Evolutionary conservation across 495 filamentous ascomycete genomes (phyloP), one percentile per base, ranked within the genome.

Genomic region (Talaromyces liani): DNA sequence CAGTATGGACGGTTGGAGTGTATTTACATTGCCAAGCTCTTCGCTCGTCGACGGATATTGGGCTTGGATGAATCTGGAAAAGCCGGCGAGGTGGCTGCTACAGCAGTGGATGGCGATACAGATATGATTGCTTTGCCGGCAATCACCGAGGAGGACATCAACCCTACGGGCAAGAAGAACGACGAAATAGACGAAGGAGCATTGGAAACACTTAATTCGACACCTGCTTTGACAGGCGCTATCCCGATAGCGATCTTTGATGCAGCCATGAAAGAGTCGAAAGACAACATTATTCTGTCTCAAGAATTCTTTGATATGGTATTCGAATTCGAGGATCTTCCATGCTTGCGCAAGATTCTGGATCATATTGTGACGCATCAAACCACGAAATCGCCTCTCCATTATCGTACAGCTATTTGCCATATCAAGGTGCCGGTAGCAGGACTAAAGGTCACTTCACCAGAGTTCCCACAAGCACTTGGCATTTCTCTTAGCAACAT

Each of bases 201-300:
- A 1, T 71, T 88, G 45, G 72, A 87, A 64, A 82, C 87, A 65
- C 83, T 95, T 8, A 83, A 85, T 53, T 81, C 87, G 59, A 91
- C 91, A 47, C 92, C 94, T 10, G 91, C 90, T 14, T 77, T 97
- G 33, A 89, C 87, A 56, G 94, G 94, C 7, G 93, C 92, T 4
- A 95, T 98, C 65, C 92, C 95, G 3, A 82, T 93, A 57, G 92
- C 93, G 33, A 90, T 98, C 41, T 98, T 97, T 66, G 92, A 96
- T 70, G 82, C 89, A 14, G 90, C 91, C 1, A 87, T 88, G 80
- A 92, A 90, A 69, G 83, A 94, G 69, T 87, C 90, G 61, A 84
- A 69, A 77, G 82, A 72, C 36, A 84, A 86, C 62, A 68, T 85
- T 3, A 71, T 74, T 0, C 81, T 92, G 31, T 91, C 86, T 1